A percentile compares a stretch with the other conserved stretches of the same genome.
These are phyloP conservation scores for Naganishia albida DNA, from an alignment of 1,284 basidiomycete genomes.

Conservation along the genomic window DNA sequence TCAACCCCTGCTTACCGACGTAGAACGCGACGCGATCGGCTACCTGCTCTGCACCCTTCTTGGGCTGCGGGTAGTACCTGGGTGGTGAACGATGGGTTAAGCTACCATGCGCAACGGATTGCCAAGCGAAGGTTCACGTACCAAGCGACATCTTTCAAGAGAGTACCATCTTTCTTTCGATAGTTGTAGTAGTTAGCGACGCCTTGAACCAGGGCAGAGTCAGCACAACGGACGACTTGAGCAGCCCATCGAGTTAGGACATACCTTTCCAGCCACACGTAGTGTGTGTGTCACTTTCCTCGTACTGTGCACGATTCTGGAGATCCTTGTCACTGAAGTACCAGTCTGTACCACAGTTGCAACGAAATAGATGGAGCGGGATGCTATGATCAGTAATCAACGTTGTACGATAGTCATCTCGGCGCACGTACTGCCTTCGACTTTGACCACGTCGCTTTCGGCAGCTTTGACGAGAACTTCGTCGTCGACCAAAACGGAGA, in stretches of 20 bases:
- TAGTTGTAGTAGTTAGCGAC: slow-evolving; percentile 48
- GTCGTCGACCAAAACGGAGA: slow-evolving; percentile 42
- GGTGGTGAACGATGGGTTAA: neutral
- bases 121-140: slow-evolving; percentile 27
- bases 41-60: slow-evolving; percentile 44
- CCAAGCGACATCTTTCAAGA: slow-evolving; percentile 49
- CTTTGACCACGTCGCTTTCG: slow-evolving; percentile 42
- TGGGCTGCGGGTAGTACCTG: slow-evolving; percentile 48
- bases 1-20: slow-evolving; percentile 44
- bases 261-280: slow-evolving; percentile 48
- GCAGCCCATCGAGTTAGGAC: slow-evolving; percentile 22
- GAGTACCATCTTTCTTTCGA: slow-evolving; percentile 42
- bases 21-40: slow-evolving; percentile 48
- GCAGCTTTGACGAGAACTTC: slow-evolving; percentile 43
- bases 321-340: slow-evolving; percentile 48
- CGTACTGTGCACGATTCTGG: slow-evolving; percentile 41
- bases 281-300: slow-evolving; percentile 43
- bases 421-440: slow-evolving; percentile 46
- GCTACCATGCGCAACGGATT: neutral
- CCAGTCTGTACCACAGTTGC: slow-evolving; percentile 37
- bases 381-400: neutral
- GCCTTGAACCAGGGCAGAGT: slow-evolving; percentile 28
- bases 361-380: neutral
- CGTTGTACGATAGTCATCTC: neutral
- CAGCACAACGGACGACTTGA: neutral